Percentiles rank a stretch among this genome's conserved stretches.
Conservation (phyloP, 805 yeast species). For the Saitoella complicata region DNA sequence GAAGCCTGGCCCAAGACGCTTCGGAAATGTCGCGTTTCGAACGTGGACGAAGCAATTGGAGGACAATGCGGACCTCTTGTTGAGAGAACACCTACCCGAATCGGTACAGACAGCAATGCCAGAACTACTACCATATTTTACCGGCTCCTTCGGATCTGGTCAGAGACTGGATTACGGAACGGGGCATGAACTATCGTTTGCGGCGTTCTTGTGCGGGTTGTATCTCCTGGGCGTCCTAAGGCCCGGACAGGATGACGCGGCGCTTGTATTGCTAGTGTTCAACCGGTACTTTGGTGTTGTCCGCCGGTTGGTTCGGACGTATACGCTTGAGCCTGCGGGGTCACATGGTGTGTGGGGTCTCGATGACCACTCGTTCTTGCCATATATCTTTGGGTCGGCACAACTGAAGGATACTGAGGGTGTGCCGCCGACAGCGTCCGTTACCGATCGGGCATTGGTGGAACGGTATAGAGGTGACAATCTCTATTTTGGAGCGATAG, state of each 20-base stretch:
- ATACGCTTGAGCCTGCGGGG: conserved; percentile 93
- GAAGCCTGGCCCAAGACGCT: conserved; percentile 26
- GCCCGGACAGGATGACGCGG: conserved; percentile 16
- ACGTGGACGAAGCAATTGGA: conserved; percentile 60
- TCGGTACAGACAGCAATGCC: conserved; percentile 11
- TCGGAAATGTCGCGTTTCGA: conserved; percentile 80
- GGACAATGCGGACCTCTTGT: conserved; percentile 12
- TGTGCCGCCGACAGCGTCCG: conserved; percentile 54
- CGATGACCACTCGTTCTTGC: conserved; percentile 86
- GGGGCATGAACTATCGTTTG: conserved; percentile 85
- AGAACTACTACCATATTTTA: conserved; percentile 44
- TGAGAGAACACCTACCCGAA: neutral
- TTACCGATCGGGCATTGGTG: conserved; percentile 71
- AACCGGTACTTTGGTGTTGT: conserved; percentile 49
- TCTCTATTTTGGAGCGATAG: conserved; percentile 76
- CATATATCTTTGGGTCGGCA: conserved; percentile 79
- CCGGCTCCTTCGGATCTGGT: conserved; percentile 70
- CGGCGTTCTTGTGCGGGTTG: conserved; percentile 34
- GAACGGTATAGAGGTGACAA: conserved; percentile 62
- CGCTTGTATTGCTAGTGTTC: conserved; percentile 50
- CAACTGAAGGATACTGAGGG: conserved; percentile 50
- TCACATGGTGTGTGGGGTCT: conserved; percentile 98
- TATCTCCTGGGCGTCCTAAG: conserved; percentile 1
- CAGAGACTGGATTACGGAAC: conserved; percentile 89
- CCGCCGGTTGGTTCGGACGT: conserved; percentile 58